Conservation (phyloP, 345 rosid genomes). For the thale cress (Arabidopsis thaliana) region TAIR10.1 NC_003071.7:10342501-10343000, state of each 20-base stretch:
- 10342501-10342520: slow-evolving; percentile 93
- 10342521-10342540: slow-evolving; percentile 84
- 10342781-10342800: slow-evolving; percentile 86
- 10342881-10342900: slow-evolving; percentile 35
- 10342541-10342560: slow-evolving; percentile 65
- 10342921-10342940: slow-evolving; percentile 51
- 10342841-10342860: slow-evolving; percentile 40
- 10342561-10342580: slow-evolving; percentile 72
- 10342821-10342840: slow-evolving; percentile 52
- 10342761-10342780: slow-evolving; percentile 85
- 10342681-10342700: slow-evolving; percentile 12
- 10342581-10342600: slow-evolving; percentile 80
- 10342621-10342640: slow-evolving; percentile 74
- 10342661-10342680: slow-evolving; percentile 43
- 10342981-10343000: slow-evolving; percentile 61
- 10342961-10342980: slow-evolving; percentile 55
- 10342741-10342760: slow-evolving; percentile 79
- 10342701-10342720: slow-evolving; percentile 3
- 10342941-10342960: slow-evolving; percentile 50
- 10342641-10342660: slow-evolving; percentile 85
- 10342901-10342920: slow-evolving; percentile 38
- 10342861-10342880: slow-evolving; percentile 22
- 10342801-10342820: slow-evolving; percentile 75
- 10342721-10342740: slow-evolving; percentile 53
- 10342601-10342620: slow-evolving; percentile 81